Percentiles rank a stretch among this genome's conserved stretches.
Evolutionary conservation across 148 eudicot species (phyloP).

Genomic region (Camellia sinensis): DNA sequence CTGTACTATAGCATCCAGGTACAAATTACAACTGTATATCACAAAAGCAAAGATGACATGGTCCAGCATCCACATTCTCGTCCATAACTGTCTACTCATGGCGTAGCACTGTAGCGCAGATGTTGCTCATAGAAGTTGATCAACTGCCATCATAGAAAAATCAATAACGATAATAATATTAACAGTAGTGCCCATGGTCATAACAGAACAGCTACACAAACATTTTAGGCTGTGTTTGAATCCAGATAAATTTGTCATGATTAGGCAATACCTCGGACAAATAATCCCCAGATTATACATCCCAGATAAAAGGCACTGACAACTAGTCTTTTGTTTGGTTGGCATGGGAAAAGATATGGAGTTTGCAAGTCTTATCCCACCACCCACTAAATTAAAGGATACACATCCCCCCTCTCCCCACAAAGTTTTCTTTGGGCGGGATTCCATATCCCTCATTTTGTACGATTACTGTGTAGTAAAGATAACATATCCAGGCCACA

Average conservation of each 20-base stretch:
- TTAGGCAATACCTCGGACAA: not conserved
- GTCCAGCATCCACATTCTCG: slow-evolving; percentile 4
- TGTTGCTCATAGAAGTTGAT: slow-evolving; percentile 79
- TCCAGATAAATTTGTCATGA: not conserved
- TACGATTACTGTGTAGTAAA: too few species aligned
- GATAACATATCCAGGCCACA: not conserved
- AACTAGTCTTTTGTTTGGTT: not conserved
- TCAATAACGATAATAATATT: too few species aligned
- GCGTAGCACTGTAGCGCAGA: slow-evolving; percentile 34
- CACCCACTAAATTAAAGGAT: not conserved
- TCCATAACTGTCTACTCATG: slow-evolving; percentile 5
- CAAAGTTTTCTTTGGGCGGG: not conserved
- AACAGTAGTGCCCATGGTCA: not conserved
- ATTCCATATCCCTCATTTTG: not conserved
- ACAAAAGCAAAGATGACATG: not conserved
- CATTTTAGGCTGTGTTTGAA: not conserved
- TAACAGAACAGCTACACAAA: not conserved
- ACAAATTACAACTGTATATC: slow-evolving; percentile 19
- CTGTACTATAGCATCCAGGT: slow-evolving; percentile 18
- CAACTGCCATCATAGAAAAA: slow-evolving; percentile 47
- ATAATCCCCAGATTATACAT: not conserved
- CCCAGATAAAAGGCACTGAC: not conserved
- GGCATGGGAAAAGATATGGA: not conserved
- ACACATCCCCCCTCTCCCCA: not conserved
- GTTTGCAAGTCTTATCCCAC: not conserved